A percentile compares a stretch with the other conserved stretches of the same genome.
These are phyloP conservation scores for Raffaelea albimanens DNA, from an alignment of 2,329 filamentous ascomycete species.

Conservation along the genomic window DNA sequence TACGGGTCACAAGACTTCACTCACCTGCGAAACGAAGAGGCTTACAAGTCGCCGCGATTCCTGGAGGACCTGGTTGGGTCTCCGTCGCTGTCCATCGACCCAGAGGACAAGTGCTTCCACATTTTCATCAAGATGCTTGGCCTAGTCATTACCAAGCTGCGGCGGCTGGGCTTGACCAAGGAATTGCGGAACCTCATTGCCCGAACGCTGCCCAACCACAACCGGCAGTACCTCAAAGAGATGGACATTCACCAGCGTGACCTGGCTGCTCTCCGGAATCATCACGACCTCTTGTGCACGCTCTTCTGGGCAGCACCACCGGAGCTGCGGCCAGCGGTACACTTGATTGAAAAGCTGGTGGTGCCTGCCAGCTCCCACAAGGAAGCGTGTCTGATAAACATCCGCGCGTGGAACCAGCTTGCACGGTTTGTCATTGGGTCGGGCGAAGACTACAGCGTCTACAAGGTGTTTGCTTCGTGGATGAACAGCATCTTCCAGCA, in stretches of 20 bases:
- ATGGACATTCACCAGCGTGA: conserved; percentile 50
- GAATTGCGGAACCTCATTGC: conserved; percentile 53
- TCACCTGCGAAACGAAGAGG: conserved; percentile 56
- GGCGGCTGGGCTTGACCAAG: conserved; percentile 36
- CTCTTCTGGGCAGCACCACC: conserved; percentile 55
- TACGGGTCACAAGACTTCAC: conserved; percentile 53
- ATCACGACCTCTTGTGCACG: conserved; percentile 58
- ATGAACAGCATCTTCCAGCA: conserved; percentile 48
- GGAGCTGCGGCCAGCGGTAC: conserved; percentile 41
- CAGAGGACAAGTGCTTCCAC: conserved; percentile 55
- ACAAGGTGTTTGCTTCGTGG: conserved; percentile 45
- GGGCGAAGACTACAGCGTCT: conserved; percentile 29
- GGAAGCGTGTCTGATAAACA: conserved; percentile 54
- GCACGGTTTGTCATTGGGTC: conserved; percentile 46
- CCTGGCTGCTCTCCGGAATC: conserved; percentile 55
- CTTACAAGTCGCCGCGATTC: conserved; percentile 50
- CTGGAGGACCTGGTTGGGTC: conserved; percentile 41
- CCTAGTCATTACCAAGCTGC: conserved; percentile 43
- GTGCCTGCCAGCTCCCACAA: conserved; percentile 52
- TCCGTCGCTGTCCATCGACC: conserved; percentile 39
- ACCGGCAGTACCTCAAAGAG: conserved; percentile 55
- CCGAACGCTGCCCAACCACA: conserved; percentile 56
- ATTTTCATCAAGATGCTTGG: conserved; percentile 57
- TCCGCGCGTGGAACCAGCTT: conserved; percentile 54
- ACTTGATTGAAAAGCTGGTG: conserved; percentile 51